Conservation (phyloP, 2,329 filamentous ascomycete genomes). For the Pseudomassariella vexata region DNA sequence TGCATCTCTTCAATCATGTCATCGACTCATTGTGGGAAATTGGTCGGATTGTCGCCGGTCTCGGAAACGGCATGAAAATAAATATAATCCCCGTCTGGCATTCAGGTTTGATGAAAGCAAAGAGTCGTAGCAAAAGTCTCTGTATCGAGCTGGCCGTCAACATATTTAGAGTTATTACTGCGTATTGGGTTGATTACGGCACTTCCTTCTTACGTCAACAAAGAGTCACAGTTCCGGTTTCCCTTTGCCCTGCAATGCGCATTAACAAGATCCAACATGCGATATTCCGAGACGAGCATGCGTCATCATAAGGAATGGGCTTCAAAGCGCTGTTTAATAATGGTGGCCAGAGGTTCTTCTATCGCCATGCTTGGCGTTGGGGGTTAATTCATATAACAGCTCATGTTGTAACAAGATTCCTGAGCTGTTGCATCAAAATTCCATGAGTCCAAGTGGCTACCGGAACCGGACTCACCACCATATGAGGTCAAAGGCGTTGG, state of each 20-base stretch:
- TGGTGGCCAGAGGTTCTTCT: constrained; percentile 33
- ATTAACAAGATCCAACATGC: constrained; percentile 34
- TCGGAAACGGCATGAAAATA: constrained; percentile 38
- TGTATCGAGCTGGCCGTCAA: constrained; percentile 29
- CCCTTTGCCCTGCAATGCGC: constrained; percentile 38
- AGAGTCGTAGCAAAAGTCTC: constrained; percentile 8
- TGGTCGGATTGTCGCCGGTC: constrained; percentile 39
- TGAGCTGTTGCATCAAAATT: no score
- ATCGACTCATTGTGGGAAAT: no score
- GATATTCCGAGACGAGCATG: constrained; percentile 32
- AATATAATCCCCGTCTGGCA: constrained; percentile 35
- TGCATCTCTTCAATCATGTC: neutral
- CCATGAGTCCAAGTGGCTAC: no score
- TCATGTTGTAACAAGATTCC: no score
- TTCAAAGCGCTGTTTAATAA: constrained; percentile 33
- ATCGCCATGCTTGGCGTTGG: constrained; percentile 34
- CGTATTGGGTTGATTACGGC: constrained; percentile 32
- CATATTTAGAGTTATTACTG: constrained; percentile 29
- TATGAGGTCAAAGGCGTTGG: no score
- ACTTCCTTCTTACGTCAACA: constrained; percentile 28
- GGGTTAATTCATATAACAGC: constrained; percentile 39
- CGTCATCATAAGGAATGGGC: constrained; percentile 24
- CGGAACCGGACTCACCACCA: no score
- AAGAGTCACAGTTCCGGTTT: constrained; percentile 35
- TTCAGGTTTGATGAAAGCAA: constrained; percentile 27